Evolutionary conservation across 768 basidiomycete species (phyloP).

Genomic region (Kwoniella europaea): DNA sequence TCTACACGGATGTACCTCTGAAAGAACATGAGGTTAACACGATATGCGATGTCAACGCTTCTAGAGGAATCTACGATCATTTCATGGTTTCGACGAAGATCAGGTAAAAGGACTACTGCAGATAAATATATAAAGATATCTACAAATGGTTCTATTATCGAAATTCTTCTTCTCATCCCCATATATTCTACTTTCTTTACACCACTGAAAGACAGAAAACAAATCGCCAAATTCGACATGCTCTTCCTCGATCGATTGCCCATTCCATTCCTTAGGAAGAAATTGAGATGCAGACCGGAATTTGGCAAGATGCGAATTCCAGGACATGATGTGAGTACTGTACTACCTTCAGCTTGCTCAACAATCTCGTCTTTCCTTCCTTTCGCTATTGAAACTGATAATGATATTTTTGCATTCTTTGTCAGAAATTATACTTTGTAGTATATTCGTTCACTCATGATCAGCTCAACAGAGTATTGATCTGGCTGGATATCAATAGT

Average conservation of each 20-base stretch:
- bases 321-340: background rate
- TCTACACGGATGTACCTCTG: background rate
- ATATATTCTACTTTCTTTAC: background rate
- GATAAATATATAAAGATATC: background rate
- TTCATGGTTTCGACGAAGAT: background rate
- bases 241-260: background rate
- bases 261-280: background rate
- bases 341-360: background rate
- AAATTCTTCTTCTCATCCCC: background rate
- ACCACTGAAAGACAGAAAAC: too few relatives aligned
- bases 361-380: too few relatives aligned
- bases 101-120: background rate
- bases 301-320: background rate
- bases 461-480: too few relatives aligned
- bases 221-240: background rate
- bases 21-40: background rate
- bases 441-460: too few relatives aligned
- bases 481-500: too few relatives aligned
- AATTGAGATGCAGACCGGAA: too few relatives aligned
- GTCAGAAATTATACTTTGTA: too few relatives aligned
- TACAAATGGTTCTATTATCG: too few relatives aligned
- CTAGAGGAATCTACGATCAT: background rate
- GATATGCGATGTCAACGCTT: background rate
- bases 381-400: too few relatives aligned
- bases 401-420: too few relatives aligned